Conservation (phyloP, 805 yeast genomes). For the Danielozyma ontarioensis region DNA sequence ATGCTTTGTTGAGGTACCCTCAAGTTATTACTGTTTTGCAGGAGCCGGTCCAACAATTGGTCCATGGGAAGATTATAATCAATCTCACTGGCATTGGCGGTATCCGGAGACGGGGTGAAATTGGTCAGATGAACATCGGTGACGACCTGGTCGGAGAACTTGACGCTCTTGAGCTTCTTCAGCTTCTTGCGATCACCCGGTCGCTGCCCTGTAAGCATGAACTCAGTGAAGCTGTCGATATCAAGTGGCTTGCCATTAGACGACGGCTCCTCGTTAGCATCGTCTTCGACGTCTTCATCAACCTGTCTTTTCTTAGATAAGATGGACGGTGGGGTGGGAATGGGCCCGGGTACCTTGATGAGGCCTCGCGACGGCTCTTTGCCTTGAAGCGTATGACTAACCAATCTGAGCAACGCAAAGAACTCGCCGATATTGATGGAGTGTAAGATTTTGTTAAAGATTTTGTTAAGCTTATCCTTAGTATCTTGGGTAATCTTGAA, state of each 20-base stretch:
- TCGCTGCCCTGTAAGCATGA: slow-evolving; percentile 75
- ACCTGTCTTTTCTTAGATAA: slow-evolving; percentile 53
- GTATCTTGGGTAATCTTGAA: slow-evolving; percentile 56
- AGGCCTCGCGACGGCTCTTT: slow-evolving; percentile 48
- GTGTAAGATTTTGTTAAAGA: slow-evolving; percentile 47
- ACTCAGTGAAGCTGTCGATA: slow-evolving; percentile 79
- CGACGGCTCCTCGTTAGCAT: slow-evolving; percentile 5
- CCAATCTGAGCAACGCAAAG: slow-evolving; percentile 76
- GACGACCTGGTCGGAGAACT: slow-evolving; percentile 64
- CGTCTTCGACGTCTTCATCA: slow-evolving; percentile 34
- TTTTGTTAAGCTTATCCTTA: slow-evolving; percentile 45
- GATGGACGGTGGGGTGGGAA: slow-evolving; percentile 79
- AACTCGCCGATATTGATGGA: slow-evolving; percentile 84
- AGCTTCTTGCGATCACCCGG: slow-evolving; percentile 41
- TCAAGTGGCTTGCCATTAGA: slow-evolving; percentile 47
- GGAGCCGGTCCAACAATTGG: slow-evolving; percentile 49
- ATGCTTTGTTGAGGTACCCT: slow-evolving; percentile 7
- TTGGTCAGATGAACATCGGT: slow-evolving; percentile 35
- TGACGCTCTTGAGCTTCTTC: slow-evolving; percentile 53
- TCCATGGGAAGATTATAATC: slow-evolving; percentile 76
- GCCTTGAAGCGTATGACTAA: slow-evolving; percentile 64
- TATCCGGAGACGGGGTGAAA: slow-evolving; percentile 12
- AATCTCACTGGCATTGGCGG: slow-evolving; percentile 22
- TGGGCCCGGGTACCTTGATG: slow-evolving; percentile 52
- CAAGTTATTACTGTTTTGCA: slow-evolving; percentile 6